Base-by-base conservation (phyloP, 495 filamentous ascomycete genomes). In the Xylaria cubensis region DNA sequence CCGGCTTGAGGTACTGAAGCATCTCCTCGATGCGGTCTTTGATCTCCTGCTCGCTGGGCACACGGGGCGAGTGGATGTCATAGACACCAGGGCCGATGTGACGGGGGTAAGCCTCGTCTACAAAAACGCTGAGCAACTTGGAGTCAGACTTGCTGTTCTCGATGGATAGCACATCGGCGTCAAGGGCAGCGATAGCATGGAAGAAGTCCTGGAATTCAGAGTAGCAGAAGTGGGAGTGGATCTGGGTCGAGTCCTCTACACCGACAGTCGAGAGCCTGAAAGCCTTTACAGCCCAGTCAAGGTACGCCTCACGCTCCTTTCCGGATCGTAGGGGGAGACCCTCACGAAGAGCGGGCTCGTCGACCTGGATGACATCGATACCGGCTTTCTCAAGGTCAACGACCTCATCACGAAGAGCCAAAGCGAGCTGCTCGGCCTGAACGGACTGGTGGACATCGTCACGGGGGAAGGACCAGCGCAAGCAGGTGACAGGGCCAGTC, bases 121-220 rank as follows among this genome's bases (percentile, higher is more conserved):
- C 92, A 83, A 99, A 99, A 83, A 99, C 96, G 86, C 96, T 92
- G 81, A 99, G 91, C 72, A 99, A 90, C 91, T 99, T 99, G 78
- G 97, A 94, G 83, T 99, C 96, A 73, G 93, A 97, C 92, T 98
- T 98, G 90, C 92, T 95, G 93, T 98, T 98, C 91, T 99, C 96
- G 79, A 99, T 99, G 80, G 91, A 94, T 75, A 99, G 91, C 69
- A 99, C 96, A 87, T 99, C 96, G 75, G 96, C 94, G 82, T 99
- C 96, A 70, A 99, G 89, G 53, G 97, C 97, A 73, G 97, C 94
- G 76, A 99, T 99, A 84, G 96, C 95, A 83, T 98, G 93, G 93
- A 99, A 99, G 90, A 99, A 99, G 88, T 99, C 96, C 86, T 99
- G 96, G 93, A 99, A 99, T 88, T 99, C 96, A 58, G 94, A 97